These are phyloP conservation scores for Suhomyces maxii DNA, from an alignment of 1,139 yeast genomes.

Conservation along the genomic window DNA sequence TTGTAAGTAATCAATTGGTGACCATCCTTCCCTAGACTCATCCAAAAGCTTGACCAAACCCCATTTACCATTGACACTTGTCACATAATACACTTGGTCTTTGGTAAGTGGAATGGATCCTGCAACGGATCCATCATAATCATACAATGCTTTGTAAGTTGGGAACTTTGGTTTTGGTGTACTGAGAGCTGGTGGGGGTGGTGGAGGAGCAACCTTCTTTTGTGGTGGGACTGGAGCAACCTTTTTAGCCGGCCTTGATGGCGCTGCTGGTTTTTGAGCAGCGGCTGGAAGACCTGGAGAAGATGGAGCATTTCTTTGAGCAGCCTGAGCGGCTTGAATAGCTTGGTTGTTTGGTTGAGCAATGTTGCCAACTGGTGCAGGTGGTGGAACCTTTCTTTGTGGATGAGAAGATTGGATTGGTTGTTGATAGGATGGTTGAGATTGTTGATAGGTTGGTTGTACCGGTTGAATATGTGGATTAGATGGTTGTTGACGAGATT, in stretches of 20 bases:
- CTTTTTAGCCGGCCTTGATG: slow-evolving; percentile 29
- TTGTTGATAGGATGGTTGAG: slow-evolving; percentile 1
- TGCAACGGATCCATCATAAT: slow-evolving; percentile 83
- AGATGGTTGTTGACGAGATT: slow-evolving; percentile 3
- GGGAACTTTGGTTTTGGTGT: slow-evolving; percentile 66
- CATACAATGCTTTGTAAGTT: slow-evolving; percentile 82
- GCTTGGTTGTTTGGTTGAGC: slow-evolving; percentile 2
- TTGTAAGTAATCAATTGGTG: slow-evolving; percentile 87
- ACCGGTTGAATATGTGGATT: slow-evolving; percentile 9
- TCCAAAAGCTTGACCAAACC: slow-evolving; percentile 79
- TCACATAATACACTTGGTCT: slow-evolving; percentile 72
- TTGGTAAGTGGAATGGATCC: slow-evolving; percentile 75
- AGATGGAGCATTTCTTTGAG: slow-evolving; percentile 10
- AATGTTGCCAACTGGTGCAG: slow-evolving; percentile 8
- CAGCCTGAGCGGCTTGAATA: slow-evolving; percentile 12
- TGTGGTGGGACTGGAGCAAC: slow-evolving; percentile 42
- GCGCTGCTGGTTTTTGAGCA: slow-evolving; percentile 14
- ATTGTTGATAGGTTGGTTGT: slow-evolving; percentile 3
- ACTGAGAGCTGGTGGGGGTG: slow-evolving; percentile 55
- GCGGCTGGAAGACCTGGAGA: slow-evolving; percentile 10
- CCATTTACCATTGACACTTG: slow-evolving; percentile 81
- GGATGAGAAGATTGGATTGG: slow-evolving; percentile 13
- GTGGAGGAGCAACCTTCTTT: slow-evolving; percentile 54
- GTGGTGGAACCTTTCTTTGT: slow-evolving; percentile 13
- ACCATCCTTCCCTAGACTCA: slow-evolving; percentile 90